These are phyloP conservation scores for Gautieria morchelliformis DNA, from an alignment of 768 basidiomycete species.

Conservation along the genomic window DNA sequence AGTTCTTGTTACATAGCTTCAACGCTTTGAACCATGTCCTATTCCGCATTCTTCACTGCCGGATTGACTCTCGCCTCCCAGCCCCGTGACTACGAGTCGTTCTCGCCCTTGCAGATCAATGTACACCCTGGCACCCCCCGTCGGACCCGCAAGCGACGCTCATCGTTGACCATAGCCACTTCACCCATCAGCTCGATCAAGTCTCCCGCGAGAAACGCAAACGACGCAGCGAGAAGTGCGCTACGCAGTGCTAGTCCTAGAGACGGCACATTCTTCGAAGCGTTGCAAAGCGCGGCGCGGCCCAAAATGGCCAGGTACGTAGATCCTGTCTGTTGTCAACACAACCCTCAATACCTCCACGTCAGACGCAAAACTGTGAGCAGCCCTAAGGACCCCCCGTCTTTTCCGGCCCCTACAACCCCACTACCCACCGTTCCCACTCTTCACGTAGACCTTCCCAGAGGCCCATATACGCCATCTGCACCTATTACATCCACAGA, in stretches of 20 bases:
- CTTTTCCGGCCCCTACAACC: background rate
- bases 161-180: constrained; percentile 45
- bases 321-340: too few species aligned
- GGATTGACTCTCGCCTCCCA: background rate
- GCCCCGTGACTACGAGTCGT: background rate
- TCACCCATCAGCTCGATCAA: constrained; percentile 52
- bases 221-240: background rate
- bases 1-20: too few species aligned
- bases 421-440: background rate
- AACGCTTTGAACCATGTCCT: background rate
- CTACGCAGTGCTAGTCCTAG: background rate
- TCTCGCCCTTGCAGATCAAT: background rate
- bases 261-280: background rate
- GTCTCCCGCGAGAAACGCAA: constrained; percentile 41
- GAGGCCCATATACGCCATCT: too few species aligned
- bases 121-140: background rate
- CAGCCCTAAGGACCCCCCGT: background rate
- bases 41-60: background rate
- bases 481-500: too few species aligned
- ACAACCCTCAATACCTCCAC: too few species aligned
- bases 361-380: background rate
- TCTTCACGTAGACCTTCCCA: too few species aligned
- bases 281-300: background rate
- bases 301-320: background rate
- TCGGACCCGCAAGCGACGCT: constrained; percentile 42